Base-by-base conservation (phyloP, 495 filamentous ascomycete species). In the Cryomyces minteri region DNA sequence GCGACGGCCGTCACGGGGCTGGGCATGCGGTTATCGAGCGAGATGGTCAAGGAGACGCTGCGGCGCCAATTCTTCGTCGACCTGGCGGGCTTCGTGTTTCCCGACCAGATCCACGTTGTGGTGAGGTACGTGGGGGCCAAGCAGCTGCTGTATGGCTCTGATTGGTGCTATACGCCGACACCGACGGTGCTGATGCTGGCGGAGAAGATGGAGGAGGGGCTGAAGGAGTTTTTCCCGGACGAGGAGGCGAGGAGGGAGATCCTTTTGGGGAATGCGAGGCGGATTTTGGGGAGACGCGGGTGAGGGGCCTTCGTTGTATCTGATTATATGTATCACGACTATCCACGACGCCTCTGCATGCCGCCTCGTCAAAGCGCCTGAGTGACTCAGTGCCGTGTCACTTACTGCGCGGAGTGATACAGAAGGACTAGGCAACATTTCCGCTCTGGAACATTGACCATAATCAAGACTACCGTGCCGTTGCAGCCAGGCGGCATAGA, bases 141-240 rank as follows among this genome's bases (percentile, higher is more conserved):
- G 5, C 65, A 66, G 29, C 52, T 78, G 14, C 51, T 75, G 25
- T 76, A 65, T 53, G 72, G 72, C 46, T 65, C 56, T 50, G 63
- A 66, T 5, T 65, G 50, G 32, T 51, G 52, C 10, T 57, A 47
- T 32, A 50, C 43, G 36, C 32, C 34, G 32, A 6, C 43, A 5
- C 14, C 18, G 8, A 46, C 46, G 1, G 52, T 49, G 43, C 31
- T 44, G 40, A 34, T 46, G 37, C 29, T 59, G 40, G 45, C 48
- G 31, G 47, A 42, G 11, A 34, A 49, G 46, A 56, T 62, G 59
- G 54, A 58, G 48, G 41, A 53, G 14, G 57, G 54, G 29, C 48
- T 62, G 40, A 48, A 54, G 43, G 42, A 48, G 12, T 39, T 62
- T 42, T 59, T 58, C 32, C 44, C 40, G 4, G 46, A 51, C 5